Evolutionary conservation across 768 basidiomycete species (phyloP).

Genomic region (Suillus ampliporus): DNA sequence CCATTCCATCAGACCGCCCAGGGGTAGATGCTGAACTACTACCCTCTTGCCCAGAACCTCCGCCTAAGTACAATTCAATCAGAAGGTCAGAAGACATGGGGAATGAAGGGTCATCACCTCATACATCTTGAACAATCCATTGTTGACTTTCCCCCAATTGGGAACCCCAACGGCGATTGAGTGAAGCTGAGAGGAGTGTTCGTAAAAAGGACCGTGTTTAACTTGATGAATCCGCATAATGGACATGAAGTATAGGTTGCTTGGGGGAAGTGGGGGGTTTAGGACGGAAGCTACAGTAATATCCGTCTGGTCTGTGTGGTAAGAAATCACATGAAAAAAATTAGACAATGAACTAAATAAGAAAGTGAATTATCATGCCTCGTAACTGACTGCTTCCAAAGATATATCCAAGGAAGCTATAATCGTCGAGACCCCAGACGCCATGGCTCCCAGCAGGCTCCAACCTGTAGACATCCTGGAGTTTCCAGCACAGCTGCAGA

Average conservation of each 20-base stretch:
- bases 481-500: constrained; percentile 77
- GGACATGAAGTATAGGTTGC: constrained; percentile 83
- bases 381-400: constrained; percentile 91
- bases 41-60: constrained; percentile 94
- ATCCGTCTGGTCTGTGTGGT: constrained; percentile 57
- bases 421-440: constrained; percentile 97
- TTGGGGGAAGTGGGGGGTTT: constrained; percentile 57
- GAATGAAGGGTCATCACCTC: constrained; percentile 54
- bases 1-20: constrained; percentile 85
- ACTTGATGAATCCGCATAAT: constrained; percentile 81
- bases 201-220: constrained; percentile 88
- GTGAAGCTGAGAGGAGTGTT: constrained; percentile 90
- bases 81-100: neutral
- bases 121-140: constrained; percentile 95
- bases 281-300: constrained; percentile 72
- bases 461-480: constrained; percentile 88
- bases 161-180: constrained; percentile 87
- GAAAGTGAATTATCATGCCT: constrained; percentile 50
- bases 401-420: constrained; percentile 84
- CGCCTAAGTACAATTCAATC: constrained; percentile 49
- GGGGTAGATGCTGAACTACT: constrained; percentile 93
- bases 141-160: constrained; percentile 91
- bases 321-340: constrained; percentile 2
- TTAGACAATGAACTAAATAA: constrained; percentile 6
- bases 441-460: constrained; percentile 98